Evolutionary conservation across 129 eudicot genomes (phyloP), one percentile per base, ranked within the genome.

Genomic region (Lactuca saligna): DNA sequence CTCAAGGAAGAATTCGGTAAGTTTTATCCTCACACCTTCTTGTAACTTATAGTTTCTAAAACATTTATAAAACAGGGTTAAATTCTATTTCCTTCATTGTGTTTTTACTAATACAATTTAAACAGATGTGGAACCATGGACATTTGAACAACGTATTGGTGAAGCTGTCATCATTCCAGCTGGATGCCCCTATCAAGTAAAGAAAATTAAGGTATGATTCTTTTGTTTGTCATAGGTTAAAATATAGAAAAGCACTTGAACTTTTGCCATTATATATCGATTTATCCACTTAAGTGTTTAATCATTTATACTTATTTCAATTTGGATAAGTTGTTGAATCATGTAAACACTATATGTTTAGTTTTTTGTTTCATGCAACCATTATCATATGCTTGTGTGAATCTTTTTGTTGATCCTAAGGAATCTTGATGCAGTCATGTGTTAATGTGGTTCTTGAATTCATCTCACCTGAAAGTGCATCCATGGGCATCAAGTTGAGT

Each of bases 131-230:
- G 92, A 93, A 80, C 98, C 98, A 15, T 89, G 95, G 97, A 89
- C 92, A 14, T 87, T 93, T 46, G 87, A 83, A 72, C 98, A 93
- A 81, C 78, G 42, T 48, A 56, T 84, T 50, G 97, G 97, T 42
- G 98, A 93, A 85, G 95, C 98, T 46, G 82, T 93, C 75, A 77
- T 89, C 15, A 66, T 93, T 77, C 98, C 98, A 17, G 98, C 98
- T 51, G 98, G 98, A 61, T 93, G 97, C 41, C 98, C 96, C 13
- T 93, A 89, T 79, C 98, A 93, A 81, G 80, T 87, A 13, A 89
- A 78, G 78, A 82, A 85, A 69, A 53, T 79, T 6, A 89, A 93
- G 95, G 98, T 86, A 73, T 25, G 8, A 6, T 39, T 39, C 7
- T 39, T 39, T 7, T 7, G 44, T 39, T 39, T 39, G 6, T 2